Evolutionary conservation across 345 rosid genomes (phyloP), one percentile per base, ranked within the genome.

Genomic region (Acer negundo): DNA sequence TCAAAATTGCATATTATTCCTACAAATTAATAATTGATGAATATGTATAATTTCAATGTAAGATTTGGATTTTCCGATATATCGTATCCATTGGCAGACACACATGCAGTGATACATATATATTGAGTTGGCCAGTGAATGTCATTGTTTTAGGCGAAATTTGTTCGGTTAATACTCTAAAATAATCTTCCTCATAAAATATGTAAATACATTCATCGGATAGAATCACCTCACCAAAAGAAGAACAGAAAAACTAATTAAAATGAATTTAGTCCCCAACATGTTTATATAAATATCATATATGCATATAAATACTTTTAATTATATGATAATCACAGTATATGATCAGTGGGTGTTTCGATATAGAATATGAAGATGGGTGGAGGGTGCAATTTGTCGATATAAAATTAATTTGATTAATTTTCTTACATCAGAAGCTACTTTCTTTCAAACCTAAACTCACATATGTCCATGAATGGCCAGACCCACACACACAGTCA

Each of bases 361-460:
- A 71, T 53, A 28, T 51, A 71, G 42, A 53, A 42, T 35, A 13
- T 1, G 7, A 28, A 70, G 23, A 70, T 51, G 2, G 23, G 53
- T 51, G 2, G 62, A 9, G 62, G 73, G 62, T 66, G 70, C 31
- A 49, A 44, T 11, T 61, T 73, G 75, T 35, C 38, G 6, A 35
- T 35, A 35, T 35, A 35, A 35, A 35, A 35, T 35, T 35, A 35
- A 35, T 35, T 10, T 28, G 17, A 77, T 24, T 35, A 35, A 35
- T 35, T 35, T 35, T 72, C 80, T 74, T 73, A 38, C 44, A 67
- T 56, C 67, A 74, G 19, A 82, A 81, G 81, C 75, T 35, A 79
- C 15, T 67, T 9, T 17, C 31, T 66, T 82, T 84, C 82, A 68
- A 81, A 87, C 86, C 90, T 85, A 87, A 85, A 78, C 83, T 72